Evolutionary conservation across 306 rosid genomes (phyloP), one percentile per base, ranked within the genome.

Genomic region (Pyrus pyrifolia): DNA sequence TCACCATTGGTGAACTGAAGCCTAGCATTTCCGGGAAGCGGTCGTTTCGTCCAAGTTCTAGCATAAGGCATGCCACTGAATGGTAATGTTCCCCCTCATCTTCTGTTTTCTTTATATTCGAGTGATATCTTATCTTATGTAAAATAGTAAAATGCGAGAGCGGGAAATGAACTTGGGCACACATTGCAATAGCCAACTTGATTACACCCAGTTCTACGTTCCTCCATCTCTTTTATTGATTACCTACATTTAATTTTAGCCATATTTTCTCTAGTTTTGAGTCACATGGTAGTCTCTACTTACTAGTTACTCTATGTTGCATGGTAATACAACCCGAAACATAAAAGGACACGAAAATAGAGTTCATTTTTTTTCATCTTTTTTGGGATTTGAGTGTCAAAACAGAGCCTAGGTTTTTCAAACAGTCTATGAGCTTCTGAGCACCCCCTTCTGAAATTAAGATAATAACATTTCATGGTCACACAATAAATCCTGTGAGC

Each of bases 11-110:
- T 73, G 99, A 96, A 68, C 81, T 89, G 84, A 96, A 92, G 89
- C 92, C 99, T 42, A 92, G 97, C 85, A 91, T 92, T 78, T 93
- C 98, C 17, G 98, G 98, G 81, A 96, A 88, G 88, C 86, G 97
- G 82, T 89, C 96, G 6, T 91, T 89, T 82, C 91, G 91, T 55
- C 90, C 99, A 8, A 93, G 98, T 82, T 92, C 97, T 40, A 96
- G 96, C 72, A 89, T 92, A 78, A 89, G 98, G 72, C 98, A 96
- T 84, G 98, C 99, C 78, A 91, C 96, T 60, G 98, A 96, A 85
- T 96, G 99, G 99, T 96, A 91, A 66, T 78, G 31, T 66, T 55
- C 30, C 59, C 72, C 79, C 21, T 51, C 11, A n/a, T 58, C 11
- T 58, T n/a, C 29, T 17, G 8, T 18, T 15, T 51, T 15, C 18